Percentiles rank a stretch among this genome's conserved stretches.
phyloP scores from a whole-genome alignment of 352 stramenopile species.

The Globisporangium splendens region DNA sequence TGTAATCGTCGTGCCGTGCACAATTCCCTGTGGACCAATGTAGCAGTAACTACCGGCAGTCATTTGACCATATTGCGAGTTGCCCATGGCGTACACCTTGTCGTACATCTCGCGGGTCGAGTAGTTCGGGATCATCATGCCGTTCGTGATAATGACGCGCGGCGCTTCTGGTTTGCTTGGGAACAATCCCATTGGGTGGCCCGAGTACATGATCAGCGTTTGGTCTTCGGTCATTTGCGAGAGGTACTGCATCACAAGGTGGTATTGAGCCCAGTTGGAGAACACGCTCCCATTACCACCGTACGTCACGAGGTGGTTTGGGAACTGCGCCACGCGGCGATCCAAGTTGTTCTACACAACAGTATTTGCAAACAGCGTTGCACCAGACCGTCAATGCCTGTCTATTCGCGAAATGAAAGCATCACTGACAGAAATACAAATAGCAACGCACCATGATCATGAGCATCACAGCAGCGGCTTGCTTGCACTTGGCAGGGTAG shows the following conservation, averaged over 20 bases:
- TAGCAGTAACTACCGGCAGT: constrained; percentile 91
- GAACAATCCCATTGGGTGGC: constrained; percentile 86
- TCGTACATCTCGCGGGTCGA: constrained; percentile 83
- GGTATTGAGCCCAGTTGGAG: constrained; percentile 89
- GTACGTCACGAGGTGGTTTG: constrained; percentile 86
- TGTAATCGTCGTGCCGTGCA: constrained; percentile 89
- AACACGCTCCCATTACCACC: constrained; percentile 88
- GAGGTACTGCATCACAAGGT: constrained; percentile 86
- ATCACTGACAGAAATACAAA: too few relatives aligned
- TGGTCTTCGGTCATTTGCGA: constrained; percentile 86
- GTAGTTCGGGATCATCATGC: constrained; percentile 90
- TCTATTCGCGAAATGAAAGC: too few relatives aligned
- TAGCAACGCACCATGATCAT: constrained; percentile 74
- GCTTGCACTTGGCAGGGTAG: constrained; percentile 72
- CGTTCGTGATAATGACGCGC: constrained; percentile 86
- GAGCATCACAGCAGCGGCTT: constrained; percentile 80
- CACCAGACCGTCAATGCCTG: not conserved
- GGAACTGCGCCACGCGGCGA: constrained; percentile 82
- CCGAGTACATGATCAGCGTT: constrained; percentile 89
- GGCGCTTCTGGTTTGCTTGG: constrained; percentile 67
- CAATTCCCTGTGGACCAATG: constrained; percentile 88
- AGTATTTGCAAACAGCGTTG: not conserved
- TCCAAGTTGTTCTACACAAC: constrained; percentile 76
- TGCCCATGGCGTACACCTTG: constrained; percentile 85
- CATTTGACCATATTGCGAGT: constrained; percentile 89